Percentiles rank a stretch among this genome's conserved stretches.
These are phyloP conservation scores for Calamus simplicifolius DNA, from an alignment of 176 grass and related monocot genomes.

Conservation along the genomic window DNA sequence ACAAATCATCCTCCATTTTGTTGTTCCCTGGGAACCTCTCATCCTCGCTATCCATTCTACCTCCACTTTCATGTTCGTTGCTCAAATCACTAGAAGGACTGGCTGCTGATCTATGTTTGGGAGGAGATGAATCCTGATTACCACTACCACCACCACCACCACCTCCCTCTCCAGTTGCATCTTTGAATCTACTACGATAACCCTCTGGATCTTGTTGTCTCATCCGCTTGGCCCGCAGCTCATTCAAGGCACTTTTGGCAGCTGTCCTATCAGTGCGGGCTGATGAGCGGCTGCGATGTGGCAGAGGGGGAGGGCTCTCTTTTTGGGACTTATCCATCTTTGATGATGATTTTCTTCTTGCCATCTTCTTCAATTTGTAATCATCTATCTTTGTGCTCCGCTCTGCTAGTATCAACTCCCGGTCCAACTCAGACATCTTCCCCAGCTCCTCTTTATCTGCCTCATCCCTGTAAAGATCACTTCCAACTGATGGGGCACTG, in stretches of 20 bases:
- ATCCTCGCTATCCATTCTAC: slow-evolving; percentile 38
- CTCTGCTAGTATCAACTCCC: slow-evolving; percentile 71
- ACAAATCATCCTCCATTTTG: slow-evolving; percentile 63
- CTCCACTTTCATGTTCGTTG: slow-evolving; percentile 42
- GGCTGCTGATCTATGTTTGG: slow-evolving; percentile 28
- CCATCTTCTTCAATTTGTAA: slow-evolving; percentile 70
- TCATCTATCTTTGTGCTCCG: slow-evolving; percentile 46
- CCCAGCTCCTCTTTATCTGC: slow-evolving; percentile 72
- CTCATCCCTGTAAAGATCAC: slow-evolving; percentile 92
- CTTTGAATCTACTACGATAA: slow-evolving; percentile 42
- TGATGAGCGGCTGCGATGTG: slow-evolving; percentile 28
- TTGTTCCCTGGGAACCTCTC: slow-evolving; percentile 35
- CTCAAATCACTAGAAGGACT: slow-evolving; percentile 55
- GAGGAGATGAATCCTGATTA: slow-evolving; percentile 10
- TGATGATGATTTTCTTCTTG: slow-evolving; percentile 36
- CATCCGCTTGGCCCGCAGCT: slow-evolving; percentile 52
- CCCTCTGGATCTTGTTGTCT: slow-evolving; percentile 56
- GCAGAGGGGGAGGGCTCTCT: slow-evolving; percentile 55
- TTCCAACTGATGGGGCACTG: slow-evolving; percentile 64
- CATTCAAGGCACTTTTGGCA: slow-evolving; percentile 48
- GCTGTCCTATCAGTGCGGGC: slow-evolving; percentile 41
- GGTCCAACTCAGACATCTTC: slow-evolving; percentile 62
- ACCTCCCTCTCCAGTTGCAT: slow-evolving; percentile 18
- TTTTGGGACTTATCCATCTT: slow-evolving; percentile 46
- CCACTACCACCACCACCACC: neutral